Base-by-base conservation (phyloP, 2,329 filamentous ascomycete genomes). In the Arthrobotrys sinensis region DNA sequence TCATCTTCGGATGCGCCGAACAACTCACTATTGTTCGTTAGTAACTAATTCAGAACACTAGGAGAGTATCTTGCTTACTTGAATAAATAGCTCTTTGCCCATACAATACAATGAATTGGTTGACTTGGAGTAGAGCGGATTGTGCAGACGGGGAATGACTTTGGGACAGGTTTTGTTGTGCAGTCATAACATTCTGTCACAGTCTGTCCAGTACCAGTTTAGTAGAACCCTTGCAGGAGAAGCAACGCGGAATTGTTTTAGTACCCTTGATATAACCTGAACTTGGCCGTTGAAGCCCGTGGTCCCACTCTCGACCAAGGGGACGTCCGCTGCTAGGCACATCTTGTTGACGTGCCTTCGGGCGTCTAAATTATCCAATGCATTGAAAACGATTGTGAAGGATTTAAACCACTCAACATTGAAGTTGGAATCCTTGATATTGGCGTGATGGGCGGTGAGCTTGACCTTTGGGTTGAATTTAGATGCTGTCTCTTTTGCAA, bases 211-310 rank as follows among this genome's bases (percentile, higher is more conserved):
- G 12, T 16, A 34, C 32, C 5, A 3, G 16, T 53, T 57, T 66
- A 65, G 60, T 45, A 7, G 2, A 6, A 11, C 38, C 6, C 11
- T 7, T 12, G 8, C 6, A 8, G 24, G 19, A 36, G 21, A 19
- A 2, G n/a, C 46, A n/a, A 34, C 8, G 12, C 16, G 32, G 46
- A 28, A 32, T 16, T 45, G 81, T 45, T 60, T 4, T 11, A 38
- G 2, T 79, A 88, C 88, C 85, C 94, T 95, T 84, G 93, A 94
- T 84, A 99, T 99, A 21, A 97, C 93, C 85, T 98, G 95, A 3
- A 98, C 95, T 84, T 99, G 95, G 19, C 96, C 96, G 82, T 97
- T 97, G 87, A 97, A 99, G 1, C 96, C 96, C 0, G 96, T 98
- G 0, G 96, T 99, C 46, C 96, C 96, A 83, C 95, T 98, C 86